Percentiles rank a stretch among this genome's conserved stretches.
Evolutionary conservation across 495 filamentous ascomycete genomes (phyloP).

Genomic region (Tuber aestivum): DNA sequence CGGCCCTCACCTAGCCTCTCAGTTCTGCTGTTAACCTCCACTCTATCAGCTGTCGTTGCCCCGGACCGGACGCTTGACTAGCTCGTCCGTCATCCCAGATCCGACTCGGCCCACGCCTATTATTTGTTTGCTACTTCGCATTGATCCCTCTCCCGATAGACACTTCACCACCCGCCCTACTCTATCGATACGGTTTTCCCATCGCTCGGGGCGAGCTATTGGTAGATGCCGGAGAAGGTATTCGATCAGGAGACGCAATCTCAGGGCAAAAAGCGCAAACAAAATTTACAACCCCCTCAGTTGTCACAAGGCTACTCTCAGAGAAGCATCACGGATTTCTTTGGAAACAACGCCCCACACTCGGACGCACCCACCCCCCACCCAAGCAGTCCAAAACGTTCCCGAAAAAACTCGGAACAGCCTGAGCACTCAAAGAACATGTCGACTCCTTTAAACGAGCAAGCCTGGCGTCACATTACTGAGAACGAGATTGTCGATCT

Average conservation of each 20-base stretch:
- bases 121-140: background rate
- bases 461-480: conserved; percentile 34
- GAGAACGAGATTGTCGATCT: conserved; percentile 24
- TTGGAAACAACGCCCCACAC: conserved; percentile 9
- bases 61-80: background rate
- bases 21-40: background rate
- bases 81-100: background rate
- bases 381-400: conserved; percentile 25
- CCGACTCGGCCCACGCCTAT: background rate
- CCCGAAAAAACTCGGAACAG: conserved; percentile 32
- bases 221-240: conserved; percentile 38
- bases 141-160: background rate
- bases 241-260: conserved; percentile 17
- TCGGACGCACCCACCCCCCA: conserved; percentile 3
- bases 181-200: background rate
- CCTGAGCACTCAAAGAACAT: background rate
- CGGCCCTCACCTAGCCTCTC: background rate
- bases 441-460: conserved; percentile 33
- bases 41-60: background rate
- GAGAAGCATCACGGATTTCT: conserved; percentile 39
- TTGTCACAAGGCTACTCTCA: conserved; percentile 12
- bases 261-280: conserved; percentile 32
- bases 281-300: conserved; percentile 13
- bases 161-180: background rate
- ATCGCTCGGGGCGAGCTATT: conserved; percentile 11